Evolutionary conservation across 2,329 filamentous ascomycete species (phyloP), one percentile per base, ranked within the genome.

Genomic region (Xylaria sp.): DNA sequence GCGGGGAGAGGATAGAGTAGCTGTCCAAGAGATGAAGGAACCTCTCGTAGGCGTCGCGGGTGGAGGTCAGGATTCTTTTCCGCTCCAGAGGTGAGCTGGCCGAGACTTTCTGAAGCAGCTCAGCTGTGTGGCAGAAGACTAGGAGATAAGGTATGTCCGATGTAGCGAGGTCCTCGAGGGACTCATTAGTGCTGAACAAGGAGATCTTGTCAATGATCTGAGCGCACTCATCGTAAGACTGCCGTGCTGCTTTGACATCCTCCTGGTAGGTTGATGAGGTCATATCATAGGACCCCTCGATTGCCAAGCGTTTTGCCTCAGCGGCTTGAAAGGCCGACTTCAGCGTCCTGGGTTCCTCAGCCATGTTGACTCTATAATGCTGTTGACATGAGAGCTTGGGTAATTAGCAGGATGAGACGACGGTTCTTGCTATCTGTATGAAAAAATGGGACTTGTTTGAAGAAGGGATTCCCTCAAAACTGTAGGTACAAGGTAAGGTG

Each of bases 101-200:
- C 68, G 88, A 89, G 69, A 91, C 85, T 73, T 89, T 91, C 76
- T 93, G 89, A 46, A 91, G 84, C 13, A 98, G 86, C 77, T 97
- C 94, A 41, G 94, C 95, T 63, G 96, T 84, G 76, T 91, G 88
- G 80, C 91, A 94, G 80, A 92, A 87, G 70, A 94, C 88, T 25
- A 94, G 87, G 70, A 99, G 87, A 80, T 95, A 97, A 82, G 94
- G 93, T 39, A 99, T 83, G 76, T 97, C 91, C n/a, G 87, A 86
- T 1, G 95, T 97, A 15, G 92, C 85, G 39, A 98, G 84, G 82
- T 99, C 96, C 70, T 99, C 96, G 48, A 95, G 81, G 0, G 88
- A 87, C 81, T 99, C 96, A 81, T 99, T 99, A 44, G 90, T 86
- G 74, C 94, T 97, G 86, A 98, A 98, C 63, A 99, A 85, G 0